These are phyloP conservation scores for Nitzschia palea DNA, from an alignment of 108 stramenopile genomes.

Conservation along the genomic window DNA sequence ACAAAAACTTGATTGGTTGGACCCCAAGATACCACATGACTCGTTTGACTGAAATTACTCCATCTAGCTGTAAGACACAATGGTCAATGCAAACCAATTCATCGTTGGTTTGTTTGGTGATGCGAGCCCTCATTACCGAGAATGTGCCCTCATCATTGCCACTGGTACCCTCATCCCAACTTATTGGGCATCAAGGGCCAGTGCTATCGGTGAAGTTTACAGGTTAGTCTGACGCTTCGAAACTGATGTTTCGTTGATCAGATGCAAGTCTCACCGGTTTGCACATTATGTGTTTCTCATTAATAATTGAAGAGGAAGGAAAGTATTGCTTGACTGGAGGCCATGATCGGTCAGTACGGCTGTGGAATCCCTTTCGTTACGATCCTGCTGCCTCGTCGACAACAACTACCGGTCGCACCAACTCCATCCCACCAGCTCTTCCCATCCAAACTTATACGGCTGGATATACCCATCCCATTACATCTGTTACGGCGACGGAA, in stretches of 20 bases:
- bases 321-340: slow-evolving; percentile 82
- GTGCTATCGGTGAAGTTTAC: slow-evolving; percentile 55
- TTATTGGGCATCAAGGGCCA: slow-evolving; percentile 67
- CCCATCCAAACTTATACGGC: slow-evolving; percentile 77
- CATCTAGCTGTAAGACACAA: too few species aligned
- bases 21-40: too few species aligned
- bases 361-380: slow-evolving; percentile 84
- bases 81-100: too few species aligned
- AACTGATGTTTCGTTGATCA: background rate
- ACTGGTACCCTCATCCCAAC: slow-evolving; percentile 42
- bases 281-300: background rate
- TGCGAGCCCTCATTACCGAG: background rate
- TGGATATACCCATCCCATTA: slow-evolving; percentile 69
- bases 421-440: slow-evolving; percentile 47
- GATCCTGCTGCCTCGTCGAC: slow-evolving; percentile 55
- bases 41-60: too few species aligned
- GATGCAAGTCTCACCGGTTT: background rate
- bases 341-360: slow-evolving; percentile 70
- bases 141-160: slow-evolving; percentile 26
- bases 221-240: background rate
- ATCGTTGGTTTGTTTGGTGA: too few species aligned
- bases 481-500: slow-evolving; percentile 25
- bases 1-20: too few species aligned
- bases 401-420: background rate
- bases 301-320: slow-evolving; percentile 49